These are phyloP conservation scores for Skeletonema marinoi DNA, from an alignment of 108 stramenopile species.

Conservation along the genomic window DNA sequence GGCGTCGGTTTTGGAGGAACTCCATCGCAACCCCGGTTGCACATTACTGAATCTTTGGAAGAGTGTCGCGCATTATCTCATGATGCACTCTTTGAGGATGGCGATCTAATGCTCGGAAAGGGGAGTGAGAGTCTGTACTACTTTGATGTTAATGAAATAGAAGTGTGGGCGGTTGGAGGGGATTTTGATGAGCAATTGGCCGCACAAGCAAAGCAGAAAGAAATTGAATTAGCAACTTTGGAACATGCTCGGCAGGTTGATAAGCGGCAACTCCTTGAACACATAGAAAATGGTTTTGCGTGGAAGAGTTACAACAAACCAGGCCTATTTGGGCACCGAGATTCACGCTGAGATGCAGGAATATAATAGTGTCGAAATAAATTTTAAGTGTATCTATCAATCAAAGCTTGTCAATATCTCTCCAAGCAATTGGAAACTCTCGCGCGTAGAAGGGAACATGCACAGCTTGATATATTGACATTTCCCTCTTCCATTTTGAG, in stretches of 20 bases:
- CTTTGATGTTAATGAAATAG: conserved; percentile 45
- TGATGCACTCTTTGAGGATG: conserved; percentile 33
- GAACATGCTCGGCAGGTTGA: conserved; percentile 31
- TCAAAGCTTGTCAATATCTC: conserved; percentile 53
- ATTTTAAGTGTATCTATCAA: neutral
- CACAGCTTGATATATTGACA: conserved; percentile 35
- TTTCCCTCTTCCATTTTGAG: conserved; percentile 30
- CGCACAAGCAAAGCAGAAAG: conserved; percentile 17
- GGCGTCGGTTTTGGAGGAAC: conserved; percentile 42
- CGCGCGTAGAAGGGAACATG: conserved; percentile 43
- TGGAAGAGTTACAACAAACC: conserved; percentile 7
- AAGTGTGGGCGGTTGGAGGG: conserved; percentile 46
- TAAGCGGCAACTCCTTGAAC: conserved; percentile 38
- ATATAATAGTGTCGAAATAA: neutral
- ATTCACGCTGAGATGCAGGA: conserved; percentile 8
- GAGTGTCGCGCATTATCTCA: conserved; percentile 37
- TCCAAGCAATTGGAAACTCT: conserved; percentile 63
- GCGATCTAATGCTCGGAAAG: conserved; percentile 28
- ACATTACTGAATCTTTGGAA: conserved; percentile 45
- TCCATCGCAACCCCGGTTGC: conserved; percentile 32
- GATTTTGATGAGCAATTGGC: conserved; percentile 22
- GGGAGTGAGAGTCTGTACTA: conserved; percentile 23
- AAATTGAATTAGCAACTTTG: conserved; percentile 6
- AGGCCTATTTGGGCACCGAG: conserved; percentile 27
- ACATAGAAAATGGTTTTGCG: conserved; percentile 29